Base-by-base conservation (phyloP, 2,329 filamentous ascomycete species). In the Colletotrichum trifolii region DNA sequence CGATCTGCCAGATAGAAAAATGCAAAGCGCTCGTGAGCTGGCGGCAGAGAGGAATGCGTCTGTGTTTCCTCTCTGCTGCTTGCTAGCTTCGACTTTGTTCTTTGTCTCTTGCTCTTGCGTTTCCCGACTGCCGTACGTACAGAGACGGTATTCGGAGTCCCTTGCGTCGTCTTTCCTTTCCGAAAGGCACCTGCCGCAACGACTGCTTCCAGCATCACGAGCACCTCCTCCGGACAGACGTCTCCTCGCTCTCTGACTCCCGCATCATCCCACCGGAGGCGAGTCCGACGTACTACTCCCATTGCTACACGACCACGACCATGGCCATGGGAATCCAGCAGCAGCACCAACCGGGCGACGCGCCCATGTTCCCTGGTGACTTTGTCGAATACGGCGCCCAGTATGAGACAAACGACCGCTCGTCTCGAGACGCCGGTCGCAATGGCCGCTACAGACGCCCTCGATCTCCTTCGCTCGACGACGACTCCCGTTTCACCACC, bases 241-340 rank as follows among this genome's bases (percentile, higher is more conserved):
- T 25, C 25, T 25, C 25, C 25, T 25, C 25, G 25, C 25, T 25
- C 25, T 25, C 25, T 25, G 25, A 25, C 3, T 25, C 4, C 25
- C 25, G 1, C 13, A 40, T 40, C 39, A 25, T 25, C 38, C 38
- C 38, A 13, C 38, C 9, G 38, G 38, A 13, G 38, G 5, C 9
- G 13, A 40, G 13, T 10, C 38, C 38, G 38, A 40, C 38, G 5
- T 8, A 25, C 25, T 25, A 25, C 4, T 25, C 25, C 25, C 25
- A 25, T 25, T 25, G 25, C 25, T 25, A 25, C 25, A 25, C 25
- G 4, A 25, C 25, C 25, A 25, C 43, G n/a, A 62, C 43, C 52
- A 65, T 65, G 62, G 62, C 62, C 58, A 65, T 65, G 62, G 62
- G 62, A 40, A 45, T 65, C 52, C 58, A 47, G 36, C 62, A 65